Conservation (phyloP, 2,329 filamentous ascomycete species). For the Furcasterigmium sp. region DNA sequence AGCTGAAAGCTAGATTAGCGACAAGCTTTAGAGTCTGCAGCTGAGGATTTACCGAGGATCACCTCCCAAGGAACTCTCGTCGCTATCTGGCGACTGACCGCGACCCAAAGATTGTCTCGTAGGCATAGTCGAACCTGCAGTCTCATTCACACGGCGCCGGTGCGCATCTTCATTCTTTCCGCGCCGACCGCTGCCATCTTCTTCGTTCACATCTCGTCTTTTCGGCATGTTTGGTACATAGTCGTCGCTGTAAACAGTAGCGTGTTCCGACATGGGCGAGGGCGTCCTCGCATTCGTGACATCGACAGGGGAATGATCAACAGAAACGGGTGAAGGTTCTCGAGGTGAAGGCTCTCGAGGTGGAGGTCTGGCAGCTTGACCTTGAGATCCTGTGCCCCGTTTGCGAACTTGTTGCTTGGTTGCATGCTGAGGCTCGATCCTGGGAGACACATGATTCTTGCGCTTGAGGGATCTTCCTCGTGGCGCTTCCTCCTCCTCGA, state of each 20-base stretch:
- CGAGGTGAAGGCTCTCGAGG: no score
- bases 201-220: no score
- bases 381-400: not conserved
- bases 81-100: no score
- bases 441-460: not conserved
- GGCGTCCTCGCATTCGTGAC: not conserved
- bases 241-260: constrained; percentile 2
- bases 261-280: not conserved
- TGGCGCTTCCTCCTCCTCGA: not conserved
- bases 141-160: no score
- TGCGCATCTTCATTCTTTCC: no score
- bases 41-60: no score
- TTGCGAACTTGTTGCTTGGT: not conserved
- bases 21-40: no score
- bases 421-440: not conserved
- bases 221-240: not conserved
- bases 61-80: no score
- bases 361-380: not conserved
- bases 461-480: not conserved
- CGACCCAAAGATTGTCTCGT: no score
- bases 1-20: no score
- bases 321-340: not conserved
- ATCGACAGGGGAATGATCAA: not conserved
- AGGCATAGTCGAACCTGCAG: no score
- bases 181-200: no score